Percentiles rank a stretch among this genome's conserved stretches.
These are phyloP conservation scores for Fusarium anthophilum DNA, from an alignment of 2,329 filamentous ascomycete genomes.

Conservation along the genomic window DNA sequence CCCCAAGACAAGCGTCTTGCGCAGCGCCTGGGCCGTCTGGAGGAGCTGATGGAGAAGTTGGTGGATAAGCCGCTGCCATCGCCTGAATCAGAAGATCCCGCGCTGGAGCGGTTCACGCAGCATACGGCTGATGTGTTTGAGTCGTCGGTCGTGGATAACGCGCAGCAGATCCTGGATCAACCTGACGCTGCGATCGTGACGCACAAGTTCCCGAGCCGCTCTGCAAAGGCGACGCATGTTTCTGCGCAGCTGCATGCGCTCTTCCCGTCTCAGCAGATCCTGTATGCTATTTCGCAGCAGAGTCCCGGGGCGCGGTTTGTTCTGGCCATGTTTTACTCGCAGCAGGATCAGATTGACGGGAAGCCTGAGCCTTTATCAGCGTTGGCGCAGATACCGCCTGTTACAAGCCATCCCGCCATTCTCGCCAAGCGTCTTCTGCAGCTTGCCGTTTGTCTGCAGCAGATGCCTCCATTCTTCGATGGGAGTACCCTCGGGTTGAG, in stretches of 20 bases:
- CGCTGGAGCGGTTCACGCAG: constrained; percentile 36
- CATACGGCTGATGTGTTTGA: constrained; percentile 34
- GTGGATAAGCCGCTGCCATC: constrained; percentile 47
- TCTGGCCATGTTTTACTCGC: constrained; percentile 42
- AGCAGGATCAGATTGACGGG: constrained; percentile 45
- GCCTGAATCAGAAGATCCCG: constrained; percentile 17
- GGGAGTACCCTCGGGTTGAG: constrained; percentile 39
- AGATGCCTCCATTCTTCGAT: constrained; percentile 49
- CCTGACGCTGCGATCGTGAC: background rate
- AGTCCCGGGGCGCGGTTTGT: constrained; percentile 40
- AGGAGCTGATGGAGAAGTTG: constrained; percentile 57
- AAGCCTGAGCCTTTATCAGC: constrained; percentile 45
- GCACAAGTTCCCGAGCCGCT: background rate
- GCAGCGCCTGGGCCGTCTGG: constrained; percentile 57
- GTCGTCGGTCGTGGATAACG: constrained; percentile 33
- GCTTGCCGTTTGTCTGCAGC: constrained; percentile 57
- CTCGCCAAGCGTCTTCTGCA: constrained; percentile 59
- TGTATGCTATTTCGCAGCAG: constrained; percentile 38
- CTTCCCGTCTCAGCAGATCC: constrained; percentile 33
- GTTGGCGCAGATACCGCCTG: constrained; percentile 45
- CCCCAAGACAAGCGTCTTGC: constrained; percentile 51
- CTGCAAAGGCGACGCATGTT: constrained; percentile 23
- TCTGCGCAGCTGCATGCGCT: constrained; percentile 33
- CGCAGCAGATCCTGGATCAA: constrained; percentile 21
- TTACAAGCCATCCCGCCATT: constrained; percentile 57